Evolutionary conservation across 352 stramenopile species (phyloP), one percentile per base, ranked within the genome.

Genomic region (Globisporangium mamillatum): DNA sequence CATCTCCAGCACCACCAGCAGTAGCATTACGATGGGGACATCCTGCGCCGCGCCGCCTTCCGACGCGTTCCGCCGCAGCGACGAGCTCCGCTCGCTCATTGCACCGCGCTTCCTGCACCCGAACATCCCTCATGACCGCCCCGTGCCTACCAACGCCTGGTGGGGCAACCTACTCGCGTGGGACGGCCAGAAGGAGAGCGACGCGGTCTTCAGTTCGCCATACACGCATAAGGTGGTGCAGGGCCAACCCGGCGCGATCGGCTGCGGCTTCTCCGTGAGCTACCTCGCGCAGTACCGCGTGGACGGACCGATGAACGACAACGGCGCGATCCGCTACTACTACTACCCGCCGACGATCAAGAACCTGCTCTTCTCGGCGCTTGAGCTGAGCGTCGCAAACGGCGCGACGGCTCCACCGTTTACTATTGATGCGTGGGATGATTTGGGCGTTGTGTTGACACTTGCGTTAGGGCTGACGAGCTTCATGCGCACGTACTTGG

Each of bases 301-400:
- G 24, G 80, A 92, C 48, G 86, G 86, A 0, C 84, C 84, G 1
- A 65, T 75, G 18, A 94, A 95, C 61, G 88, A 92, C 57, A 93
- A 95, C 64, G 85, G 76, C 64, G 88, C 84, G n/a, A 81, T 90
- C 60, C 86, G 81, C n/a, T 95, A 88, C 74, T 93, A 93, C 75
- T 95, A 87, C 55, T 93, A 90, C 63, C 79, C 85, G 9, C 77
- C 82, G 22, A 87, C 77, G 20, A 79, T 91, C 62, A 92, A 91
- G 70, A 93, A 90, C 68, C 78, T 87, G 68, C 68, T 88, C 16
- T 90, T 95, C 70, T 86, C 82, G 24, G 79, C 85, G 57, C 57
- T 77, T 22, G 83, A 92, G 63, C 74, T 89, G 27, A 70, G 60
- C 1, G 38, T 54, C 3, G 46, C 65, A 27, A 67, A 63, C 20